These are phyloP conservation scores for Candida tallmaniae DNA, from an alignment of 805 yeast genomes.

Conservation along the genomic window DNA sequence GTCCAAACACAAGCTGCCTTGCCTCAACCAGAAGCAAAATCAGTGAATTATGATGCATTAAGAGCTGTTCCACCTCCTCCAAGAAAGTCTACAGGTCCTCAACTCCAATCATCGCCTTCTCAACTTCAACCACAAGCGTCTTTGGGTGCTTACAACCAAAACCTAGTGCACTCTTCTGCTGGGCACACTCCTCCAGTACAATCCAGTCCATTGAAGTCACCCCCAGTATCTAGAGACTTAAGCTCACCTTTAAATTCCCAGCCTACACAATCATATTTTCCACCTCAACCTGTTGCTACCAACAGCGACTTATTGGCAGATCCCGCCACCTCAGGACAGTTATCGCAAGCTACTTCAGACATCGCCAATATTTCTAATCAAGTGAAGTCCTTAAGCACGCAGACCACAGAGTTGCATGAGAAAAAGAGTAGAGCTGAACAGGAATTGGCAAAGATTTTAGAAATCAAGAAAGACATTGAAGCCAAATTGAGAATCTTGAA, in stretches of 20 bases:
- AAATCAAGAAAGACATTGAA: constrained; percentile 67
- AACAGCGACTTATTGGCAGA: constrained; percentile 51
- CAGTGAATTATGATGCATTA: constrained; percentile 48
- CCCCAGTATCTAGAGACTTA: constrained; percentile 9
- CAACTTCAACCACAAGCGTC: background rate
- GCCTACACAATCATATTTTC: constrained; percentile 3
- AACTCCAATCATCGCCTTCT: constrained; percentile 13
- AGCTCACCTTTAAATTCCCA: constrained; percentile 5
- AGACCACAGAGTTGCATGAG: constrained; percentile 64
- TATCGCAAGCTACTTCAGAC: constrained; percentile 78
- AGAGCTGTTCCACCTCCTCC: constrained; percentile 45
- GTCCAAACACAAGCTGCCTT: constrained; percentile 2
- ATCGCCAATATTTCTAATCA: constrained; percentile 85
- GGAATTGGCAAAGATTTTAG: constrained; percentile 66
- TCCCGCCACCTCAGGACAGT: constrained; percentile 56
- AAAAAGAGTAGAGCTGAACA: constrained; percentile 72
- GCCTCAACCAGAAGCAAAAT: constrained; percentile 22
- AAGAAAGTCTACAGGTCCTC: constrained; percentile 15
- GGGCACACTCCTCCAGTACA: constrained; percentile 11
- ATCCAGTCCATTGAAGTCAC: constrained; percentile 15
- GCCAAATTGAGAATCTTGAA: constrained; percentile 63
- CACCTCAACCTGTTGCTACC: constrained; percentile 1
- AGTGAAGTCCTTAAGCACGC: constrained; percentile 70
- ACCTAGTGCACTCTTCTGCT: background rate
- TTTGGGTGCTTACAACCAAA: too few relatives aligned